Conservation (phyloP, 331 rosid species). For the Erythrophleum ivorense region DNA sequence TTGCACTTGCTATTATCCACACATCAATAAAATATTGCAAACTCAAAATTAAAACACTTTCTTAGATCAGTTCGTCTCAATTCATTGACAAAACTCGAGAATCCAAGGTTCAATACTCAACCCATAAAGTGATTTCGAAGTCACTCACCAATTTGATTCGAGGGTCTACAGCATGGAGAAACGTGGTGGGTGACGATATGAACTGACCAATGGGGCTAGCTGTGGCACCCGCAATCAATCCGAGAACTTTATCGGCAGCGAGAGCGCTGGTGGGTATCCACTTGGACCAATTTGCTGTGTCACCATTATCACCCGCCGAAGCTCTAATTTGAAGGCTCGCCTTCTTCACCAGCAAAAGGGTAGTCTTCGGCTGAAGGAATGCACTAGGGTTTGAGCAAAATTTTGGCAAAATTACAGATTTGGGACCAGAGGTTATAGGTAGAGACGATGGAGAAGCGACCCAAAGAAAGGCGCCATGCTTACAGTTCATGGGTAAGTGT, state of each 20-base stretch:
- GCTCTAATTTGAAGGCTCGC: constrained; percentile 53
- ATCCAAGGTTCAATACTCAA: background rate
- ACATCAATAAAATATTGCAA: background rate
- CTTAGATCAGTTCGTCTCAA: background rate
- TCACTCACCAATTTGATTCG: constrained; percentile 78
- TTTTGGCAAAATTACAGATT: constrained; percentile 42
- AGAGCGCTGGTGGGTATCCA: constrained; percentile 67
- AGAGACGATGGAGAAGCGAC: constrained; percentile 38
- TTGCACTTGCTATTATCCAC: background rate
- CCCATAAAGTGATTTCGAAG: background rate
- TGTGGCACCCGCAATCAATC: constrained; percentile 83
- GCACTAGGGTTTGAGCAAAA: background rate
- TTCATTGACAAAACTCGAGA: background rate
- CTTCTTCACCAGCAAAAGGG: constrained; percentile 40
- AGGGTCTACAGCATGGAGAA: constrained; percentile 90
- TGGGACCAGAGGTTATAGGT: constrained; percentile 26
- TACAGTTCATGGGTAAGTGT: constrained; percentile 58
- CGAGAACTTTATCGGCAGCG: constrained; percentile 79
- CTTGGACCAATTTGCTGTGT: constrained; percentile 61
- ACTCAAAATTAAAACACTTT: constrained; percentile 24
- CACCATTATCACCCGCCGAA: constrained; percentile 48
- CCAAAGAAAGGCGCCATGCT: constrained; percentile 46
- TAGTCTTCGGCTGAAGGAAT: constrained; percentile 19
- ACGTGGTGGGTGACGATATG: constrained; percentile 80
- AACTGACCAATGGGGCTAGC: constrained; percentile 93